These are phyloP conservation scores for Danielozyma ontarioensis DNA, from an alignment of 805 yeast species.

Conservation along the genomic window DNA sequence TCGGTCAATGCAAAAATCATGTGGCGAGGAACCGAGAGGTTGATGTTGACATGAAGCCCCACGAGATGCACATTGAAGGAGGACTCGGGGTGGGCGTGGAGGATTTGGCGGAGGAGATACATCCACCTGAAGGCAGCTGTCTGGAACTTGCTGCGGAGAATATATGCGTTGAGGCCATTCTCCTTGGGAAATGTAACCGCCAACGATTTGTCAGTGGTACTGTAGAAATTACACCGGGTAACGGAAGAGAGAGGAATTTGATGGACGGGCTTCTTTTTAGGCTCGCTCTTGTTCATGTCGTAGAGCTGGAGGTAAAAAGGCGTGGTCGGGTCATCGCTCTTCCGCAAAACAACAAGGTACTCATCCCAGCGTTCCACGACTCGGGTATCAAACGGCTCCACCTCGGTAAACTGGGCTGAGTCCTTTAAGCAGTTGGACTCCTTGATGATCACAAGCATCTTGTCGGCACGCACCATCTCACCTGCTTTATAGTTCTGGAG, in stretches of 20 bases:
- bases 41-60: neutral
- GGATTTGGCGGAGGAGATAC: constrained; percentile 45
- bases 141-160: constrained; percentile 51
- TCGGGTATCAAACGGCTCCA: constrained; percentile 48
- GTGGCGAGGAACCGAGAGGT: neutral
- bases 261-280: constrained; percentile 16
- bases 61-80: constrained; percentile 30
- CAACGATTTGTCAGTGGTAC: constrained; percentile 65
- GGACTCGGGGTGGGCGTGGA: constrained; percentile 30
- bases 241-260: constrained; percentile 12
- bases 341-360: constrained; percentile 64
- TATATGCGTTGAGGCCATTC: constrained; percentile 34
- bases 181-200: constrained; percentile 36
- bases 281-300: constrained; percentile 29
- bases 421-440: constrained; percentile 19
- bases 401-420: constrained; percentile 35
- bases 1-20: neutral
- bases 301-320: constrained; percentile 66
- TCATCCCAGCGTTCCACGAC: constrained; percentile 76
- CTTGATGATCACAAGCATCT: constrained; percentile 64
- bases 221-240: constrained; percentile 48
- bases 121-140: constrained; percentile 60
- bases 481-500: constrained; percentile 43
- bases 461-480: constrained; percentile 60
- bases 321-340: constrained; percentile 44